Base-by-base conservation (phyloP, 495 filamentous ascomycete genomes). In the Penicillium arizonense region DNA sequence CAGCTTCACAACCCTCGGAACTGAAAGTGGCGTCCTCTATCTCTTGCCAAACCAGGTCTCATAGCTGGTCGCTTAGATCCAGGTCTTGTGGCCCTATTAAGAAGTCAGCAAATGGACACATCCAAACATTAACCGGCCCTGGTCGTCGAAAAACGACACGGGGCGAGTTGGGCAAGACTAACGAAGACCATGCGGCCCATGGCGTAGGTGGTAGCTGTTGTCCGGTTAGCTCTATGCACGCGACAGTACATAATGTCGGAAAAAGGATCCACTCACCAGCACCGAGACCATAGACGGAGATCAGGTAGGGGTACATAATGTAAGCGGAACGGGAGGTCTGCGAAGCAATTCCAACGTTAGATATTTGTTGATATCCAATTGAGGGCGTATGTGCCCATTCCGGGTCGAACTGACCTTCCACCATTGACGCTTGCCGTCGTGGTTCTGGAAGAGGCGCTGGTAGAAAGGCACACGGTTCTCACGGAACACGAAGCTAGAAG, bases 361-460 rank as follows among this genome's bases (percentile, higher is more conserved):
- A 39, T 48, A 33, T 14, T 38, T 59, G 51, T 30, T 21, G 21
- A 11, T 39, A 18, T 34, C 42, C 30, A 50, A 45, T 45, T 53
- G 23, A 32, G 21, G 34, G 34, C 16, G 49, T 32, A 18, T 24
- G 36, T 28, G 33, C 13, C 14, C 40, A 34, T 43, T n/a, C 39
- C 39, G 47, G 40, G 37, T 38, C 41, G 46, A 16, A 83, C 87
- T 74, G 71, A 96, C 91, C 77, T 95, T 91, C 70, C 81, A 82
- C 91, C 91, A 96, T 72, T 91, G 76, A 68, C 91, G 84, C 61
- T 85, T 77, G 65, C 90, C 85, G 72, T 89, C 88, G 61, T 92
- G 83, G 43, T 80, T 75, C 77, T 96, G 91, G 78, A 90, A 93
- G 39, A 87, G 72, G 57, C 83, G 79, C 81, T 96, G 91, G 74